Base-by-base conservation (phyloP, 1,139 yeast genomes). In the Zygosaccharomyces pseudobailii region DNA sequence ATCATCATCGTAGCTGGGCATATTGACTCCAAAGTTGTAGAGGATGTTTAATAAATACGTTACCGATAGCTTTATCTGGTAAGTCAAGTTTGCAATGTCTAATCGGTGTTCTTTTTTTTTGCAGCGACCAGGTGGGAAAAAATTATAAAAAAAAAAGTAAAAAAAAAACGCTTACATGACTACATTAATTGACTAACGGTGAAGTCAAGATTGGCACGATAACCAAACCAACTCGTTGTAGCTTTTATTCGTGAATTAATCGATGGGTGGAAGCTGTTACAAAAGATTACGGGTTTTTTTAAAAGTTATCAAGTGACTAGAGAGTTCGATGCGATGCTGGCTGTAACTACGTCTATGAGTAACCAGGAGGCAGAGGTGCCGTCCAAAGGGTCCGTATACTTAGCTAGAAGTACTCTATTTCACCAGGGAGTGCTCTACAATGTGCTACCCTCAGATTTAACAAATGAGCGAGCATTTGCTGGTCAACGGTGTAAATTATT, bases 1-100 rank as follows among this genome's bases (percentile, higher is more conserved):
- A 35, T 63, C 67, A 34, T 63, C 66, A 40, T 56, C 62, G 40
- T 54, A 55, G 27, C 45, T 49, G 5, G 55, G 43, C 63, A 59
- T 59, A 21, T 28, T 45, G 25, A 56, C 42, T 24, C 17, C 4
- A 60, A 13, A 13, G 1, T 1, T 13, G 2, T 13, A 13, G 17
- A 13, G 17, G 1, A 13, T 1, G 17, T 13, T 13, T 22, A 23
- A 36, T 25, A 23, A 13, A 6, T 36, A 6, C 4, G 39, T 19
- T 4, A 36, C 6, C 21, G 24, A 22, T 27, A 27, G 17, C 17
- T 13, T 13, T 13, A 13, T 13, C 17, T 13, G 17, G 17, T 13
- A 13, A 24, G 9, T 24, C 2, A 6, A 24, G 9, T 24, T 24
- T 24, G 27, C 9, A 24, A 2, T 6, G 27, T 24, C 6, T 24